Evolutionary conservation across 1,284 basidiomycete species (phyloP), one percentile per base, ranked within the genome.

Genomic region (Papiliotrema nemorosa): DNA sequence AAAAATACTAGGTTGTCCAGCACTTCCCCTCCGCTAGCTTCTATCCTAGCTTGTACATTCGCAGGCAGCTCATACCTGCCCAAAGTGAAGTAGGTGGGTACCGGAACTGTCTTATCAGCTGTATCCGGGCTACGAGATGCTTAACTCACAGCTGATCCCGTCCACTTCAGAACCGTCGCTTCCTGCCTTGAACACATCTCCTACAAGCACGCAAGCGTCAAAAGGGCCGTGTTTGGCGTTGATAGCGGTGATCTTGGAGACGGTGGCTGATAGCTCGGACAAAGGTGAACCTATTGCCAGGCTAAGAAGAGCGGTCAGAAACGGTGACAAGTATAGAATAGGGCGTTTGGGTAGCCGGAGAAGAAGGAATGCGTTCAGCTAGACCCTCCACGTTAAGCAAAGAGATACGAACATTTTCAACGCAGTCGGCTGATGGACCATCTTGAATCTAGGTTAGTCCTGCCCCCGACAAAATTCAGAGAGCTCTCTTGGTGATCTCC

Each of bases 191-290:
- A 98, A 98, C 70, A 97, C 87, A 75, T 98, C 92, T 5, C 94
- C 93, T 3, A 83, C 78, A 59, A 91, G 87, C 39, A 98, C 80
- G 18, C 88, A 83, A 33, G 91, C 82, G 63, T 91, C 86, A 68
- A 98, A 98, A 62, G 90, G 90, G 49, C 93, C 93, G 74, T 97
- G 88, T 72, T 97, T 97, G 51, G 82, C 79, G 76, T 98, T 84
- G 64, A 97, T 93, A 20, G 84, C 79, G 47, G 83, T 84, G 58
- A 96, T 81, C 78, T 96, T 97, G 48, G 82, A 70, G 60, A 90
- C 85, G 16, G 96, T 77, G 14, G 84, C 81, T 36, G 76, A 73
- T 60, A 97, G 82, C 0, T 82, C 82, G 13, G 90, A 90, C n/a
- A 80, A 77, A 13, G 88, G 84, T 33, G 92, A 84, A 2, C 93